Evolutionary conservation across 2,329 filamentous ascomycete genomes (phyloP).

Genomic region (Hypoxylon sp.): DNA sequence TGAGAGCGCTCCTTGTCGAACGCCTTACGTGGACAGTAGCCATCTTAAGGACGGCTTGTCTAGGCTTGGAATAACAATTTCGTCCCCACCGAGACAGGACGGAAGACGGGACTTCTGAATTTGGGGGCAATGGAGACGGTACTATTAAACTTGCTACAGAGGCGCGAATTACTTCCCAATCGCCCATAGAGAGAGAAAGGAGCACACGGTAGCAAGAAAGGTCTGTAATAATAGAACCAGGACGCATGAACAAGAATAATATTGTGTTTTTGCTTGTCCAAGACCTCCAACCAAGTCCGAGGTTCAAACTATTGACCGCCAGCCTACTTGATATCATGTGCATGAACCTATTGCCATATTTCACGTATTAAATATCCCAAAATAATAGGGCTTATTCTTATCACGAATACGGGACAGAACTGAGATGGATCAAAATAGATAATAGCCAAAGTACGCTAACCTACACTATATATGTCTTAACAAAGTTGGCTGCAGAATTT

Average conservation of each 20-base stretch:
- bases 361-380: background rate
- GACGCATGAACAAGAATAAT: conserved; percentile 27
- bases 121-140: background rate
- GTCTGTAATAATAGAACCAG: conserved; percentile 33
- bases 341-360: background rate
- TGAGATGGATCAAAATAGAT: background rate
- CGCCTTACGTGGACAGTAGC: background rate
- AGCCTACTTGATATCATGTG: background rate
- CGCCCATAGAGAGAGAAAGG: conserved; percentile 12
- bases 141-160: conserved; percentile 19
- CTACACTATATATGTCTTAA: background rate
- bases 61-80: background rate
- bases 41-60: conserved; percentile 1
- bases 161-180: conserved; percentile 15
- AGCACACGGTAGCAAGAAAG: conserved; percentile 24
- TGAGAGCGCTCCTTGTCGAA: background rate
- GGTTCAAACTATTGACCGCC: background rate
- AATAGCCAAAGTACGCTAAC: background rate
- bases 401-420: background rate
- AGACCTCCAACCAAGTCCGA: background rate
- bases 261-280: conserved; percentile 9
- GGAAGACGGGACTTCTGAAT: conserved; percentile 6
- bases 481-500: background rate
- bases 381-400: background rate
- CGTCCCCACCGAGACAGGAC: background rate